phyloP scores from a whole-genome alignment of 495 filamentous ascomycete species.

The Thermochaetoides thermophila region DNA sequence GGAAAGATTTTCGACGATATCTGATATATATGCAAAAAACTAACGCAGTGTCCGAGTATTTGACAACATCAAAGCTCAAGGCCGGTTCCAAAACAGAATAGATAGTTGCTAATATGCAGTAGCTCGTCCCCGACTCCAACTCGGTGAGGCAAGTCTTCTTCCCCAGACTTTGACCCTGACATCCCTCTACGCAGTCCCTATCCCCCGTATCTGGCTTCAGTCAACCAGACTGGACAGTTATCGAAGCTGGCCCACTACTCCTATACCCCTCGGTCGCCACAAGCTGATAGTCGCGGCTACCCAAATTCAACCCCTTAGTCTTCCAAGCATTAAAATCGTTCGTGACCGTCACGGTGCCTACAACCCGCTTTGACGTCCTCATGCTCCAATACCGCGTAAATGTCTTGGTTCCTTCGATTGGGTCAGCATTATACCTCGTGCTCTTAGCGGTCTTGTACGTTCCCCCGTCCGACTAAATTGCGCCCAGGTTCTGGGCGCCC shows the following conservation, averaged over 20 bases:
- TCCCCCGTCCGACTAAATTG: conserved; percentile 41
- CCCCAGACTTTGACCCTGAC: too few relatives aligned
- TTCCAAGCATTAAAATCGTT: conserved; percentile 50
- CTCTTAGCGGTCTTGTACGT: conserved; percentile 51
- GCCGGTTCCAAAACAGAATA: too few relatives aligned
- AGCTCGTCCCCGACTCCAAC: too few relatives aligned
- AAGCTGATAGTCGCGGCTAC: conserved; percentile 43
- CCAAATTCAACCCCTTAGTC: conserved; percentile 31
- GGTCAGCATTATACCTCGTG: conserved; percentile 43
- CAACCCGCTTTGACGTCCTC: conserved; percentile 26
- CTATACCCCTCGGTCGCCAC: conserved; percentile 44
- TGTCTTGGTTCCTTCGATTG: conserved; percentile 39
- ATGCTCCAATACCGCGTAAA: conserved; percentile 47
- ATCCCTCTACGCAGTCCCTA: too few relatives aligned
- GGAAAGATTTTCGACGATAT: too few relatives aligned
- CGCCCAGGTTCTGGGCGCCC: conserved; percentile 35
- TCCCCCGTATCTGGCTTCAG: too few relatives aligned
- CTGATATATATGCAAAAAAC: too few relatives aligned
- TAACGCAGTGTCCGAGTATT: too few relatives aligned
- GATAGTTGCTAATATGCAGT: too few relatives aligned
- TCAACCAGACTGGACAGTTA: too few relatives aligned
- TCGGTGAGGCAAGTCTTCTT: too few relatives aligned
- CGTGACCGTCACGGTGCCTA: conserved; percentile 28
- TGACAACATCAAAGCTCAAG: too few relatives aligned
- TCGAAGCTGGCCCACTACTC: conserved; percentile 35